Conservation (phyloP, 495 filamentous ascomycete species). For the Gamarada debralockiae region DNA sequence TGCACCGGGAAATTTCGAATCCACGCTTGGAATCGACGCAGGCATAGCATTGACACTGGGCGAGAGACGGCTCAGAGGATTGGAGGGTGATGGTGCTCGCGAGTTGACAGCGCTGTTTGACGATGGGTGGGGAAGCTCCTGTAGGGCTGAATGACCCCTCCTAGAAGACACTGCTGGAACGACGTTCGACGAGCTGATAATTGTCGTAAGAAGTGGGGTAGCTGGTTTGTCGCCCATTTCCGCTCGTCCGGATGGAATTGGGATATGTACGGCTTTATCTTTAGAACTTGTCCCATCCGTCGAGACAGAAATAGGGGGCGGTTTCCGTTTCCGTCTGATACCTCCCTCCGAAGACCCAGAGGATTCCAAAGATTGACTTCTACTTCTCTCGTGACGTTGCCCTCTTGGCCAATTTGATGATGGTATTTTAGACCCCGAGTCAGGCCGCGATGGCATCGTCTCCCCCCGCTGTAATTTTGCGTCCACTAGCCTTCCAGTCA, state of each 20-base stretch:
- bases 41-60: slow-evolving; percentile 13
- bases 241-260: slow-evolving; percentile 1
- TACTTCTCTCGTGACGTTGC: slow-evolving; percentile 12
- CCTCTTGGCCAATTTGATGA: background rate
- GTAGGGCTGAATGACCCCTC: slow-evolving; percentile 1
- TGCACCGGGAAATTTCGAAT: slow-evolving; percentile 13
- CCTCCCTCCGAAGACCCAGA: slow-evolving; percentile 3
- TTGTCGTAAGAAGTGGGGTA: slow-evolving; percentile 14
- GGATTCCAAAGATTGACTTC: slow-evolving; percentile 12
- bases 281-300: slow-evolving; percentile 6
- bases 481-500: slow-evolving; percentile 31
- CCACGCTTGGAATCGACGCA: slow-evolving; percentile 13
- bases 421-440: slow-evolving; percentile 6
- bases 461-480: slow-evolving; percentile 28
- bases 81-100: slow-evolving; percentile 8
- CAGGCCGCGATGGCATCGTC: slow-evolving; percentile 3
- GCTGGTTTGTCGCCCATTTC: slow-evolving; percentile 9
- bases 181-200: slow-evolving; percentile 14
- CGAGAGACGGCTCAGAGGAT: background rate
- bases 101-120: slow-evolving; percentile 12
- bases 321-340: slow-evolving; percentile 14
- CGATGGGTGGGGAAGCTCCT: slow-evolving; percentile 7
- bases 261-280: slow-evolving; percentile 14
- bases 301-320: slow-evolving; percentile 14
- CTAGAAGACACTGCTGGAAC: background rate